These are phyloP conservation scores for Agroathelia rolfsii DNA, from an alignment of 1,284 basidiomycete species.

Conservation along the genomic window DNA sequence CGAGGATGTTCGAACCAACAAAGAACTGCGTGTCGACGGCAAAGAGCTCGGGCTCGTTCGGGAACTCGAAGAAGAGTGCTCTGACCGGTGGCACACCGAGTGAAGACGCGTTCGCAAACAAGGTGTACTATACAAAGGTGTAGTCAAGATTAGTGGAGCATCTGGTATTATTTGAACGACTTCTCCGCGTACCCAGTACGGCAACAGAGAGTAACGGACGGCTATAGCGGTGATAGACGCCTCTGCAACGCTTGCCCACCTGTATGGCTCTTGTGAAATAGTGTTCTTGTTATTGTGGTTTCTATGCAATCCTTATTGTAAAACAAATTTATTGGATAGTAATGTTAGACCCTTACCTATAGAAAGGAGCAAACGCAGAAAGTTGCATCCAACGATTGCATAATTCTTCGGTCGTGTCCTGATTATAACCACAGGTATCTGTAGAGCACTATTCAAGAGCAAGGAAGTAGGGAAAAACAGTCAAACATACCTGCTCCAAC, in stretches of 20 bases:
- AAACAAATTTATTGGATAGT: not conserved
- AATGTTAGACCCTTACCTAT: conserved; percentile 32
- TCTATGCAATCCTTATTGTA: conserved; percentile 20
- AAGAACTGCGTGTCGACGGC: conserved; percentile 61
- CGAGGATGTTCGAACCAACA: conserved; percentile 56
- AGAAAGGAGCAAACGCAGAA: conserved; percentile 67
- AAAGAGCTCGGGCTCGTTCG: conserved; percentile 56
- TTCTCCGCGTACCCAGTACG: conserved; percentile 56
- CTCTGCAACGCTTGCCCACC: conserved; percentile 66
- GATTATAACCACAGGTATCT: no score
- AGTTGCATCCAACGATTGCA: conserved; percentile 79
- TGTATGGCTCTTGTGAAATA: conserved; percentile 62
- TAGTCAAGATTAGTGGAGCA: conserved; percentile 5
- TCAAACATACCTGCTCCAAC: conserved; percentile 64
- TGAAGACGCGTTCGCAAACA: conserved; percentile 61
- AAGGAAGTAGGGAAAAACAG: conserved; percentile 12
- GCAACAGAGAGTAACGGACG: conserved; percentile 57
- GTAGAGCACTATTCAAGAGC: no score
- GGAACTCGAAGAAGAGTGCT: conserved; percentile 72
- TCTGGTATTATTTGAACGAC: conserved; percentile 3
- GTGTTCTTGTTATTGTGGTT: conserved; percentile 59
- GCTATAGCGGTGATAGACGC: conserved; percentile 65
- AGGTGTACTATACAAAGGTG: conserved; percentile 45
- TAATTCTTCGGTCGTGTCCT: conserved; percentile 71
- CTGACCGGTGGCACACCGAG: conserved; percentile 59